Conservation (phyloP, 345 rosid genomes). For the Gossypium anomalum region DNA sequence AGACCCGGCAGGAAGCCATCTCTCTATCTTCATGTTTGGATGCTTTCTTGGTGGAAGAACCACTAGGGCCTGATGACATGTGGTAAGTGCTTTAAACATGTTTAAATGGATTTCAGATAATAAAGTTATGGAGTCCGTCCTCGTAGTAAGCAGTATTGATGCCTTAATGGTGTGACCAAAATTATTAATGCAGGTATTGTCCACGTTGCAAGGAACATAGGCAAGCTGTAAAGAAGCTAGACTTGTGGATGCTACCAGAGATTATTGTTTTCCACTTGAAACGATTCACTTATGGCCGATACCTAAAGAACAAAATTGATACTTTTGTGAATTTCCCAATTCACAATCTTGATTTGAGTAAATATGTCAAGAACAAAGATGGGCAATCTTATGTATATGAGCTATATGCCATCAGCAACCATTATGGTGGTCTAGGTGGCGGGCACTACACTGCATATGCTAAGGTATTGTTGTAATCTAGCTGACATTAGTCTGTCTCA, state of each 20-base stretch:
- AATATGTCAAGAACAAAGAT: conserved; percentile 56
- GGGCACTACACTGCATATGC: conserved; percentile 96
- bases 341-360: conserved; percentile 75
- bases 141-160: not conserved
- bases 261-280: conserved; percentile 86
- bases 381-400: conserved; percentile 60
- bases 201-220: conserved; percentile 86
- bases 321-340: conserved; percentile 74
- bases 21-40: conserved; percentile 92
- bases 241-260: conserved; percentile 89
- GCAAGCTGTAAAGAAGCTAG: conserved; percentile 89
- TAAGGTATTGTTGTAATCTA: conserved; percentile 44
- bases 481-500: not conserved
- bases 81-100: conserved; percentile 40
- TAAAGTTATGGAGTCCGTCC: not conserved
- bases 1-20: conserved; percentile 73
- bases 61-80: conserved; percentile 92
- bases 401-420: conserved; percentile 88
- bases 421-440: conserved; percentile 87
- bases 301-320: conserved; percentile 72
- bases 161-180: not conserved
- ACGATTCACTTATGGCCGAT: conserved; percentile 83
- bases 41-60: conserved; percentile 90
- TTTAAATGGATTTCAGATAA: not conserved
- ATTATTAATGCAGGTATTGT: conserved; percentile 62